phyloP scores from a whole-genome alignment of 371 early-diverging fungal species.

The Syncephalastrum monosporum region DNA sequence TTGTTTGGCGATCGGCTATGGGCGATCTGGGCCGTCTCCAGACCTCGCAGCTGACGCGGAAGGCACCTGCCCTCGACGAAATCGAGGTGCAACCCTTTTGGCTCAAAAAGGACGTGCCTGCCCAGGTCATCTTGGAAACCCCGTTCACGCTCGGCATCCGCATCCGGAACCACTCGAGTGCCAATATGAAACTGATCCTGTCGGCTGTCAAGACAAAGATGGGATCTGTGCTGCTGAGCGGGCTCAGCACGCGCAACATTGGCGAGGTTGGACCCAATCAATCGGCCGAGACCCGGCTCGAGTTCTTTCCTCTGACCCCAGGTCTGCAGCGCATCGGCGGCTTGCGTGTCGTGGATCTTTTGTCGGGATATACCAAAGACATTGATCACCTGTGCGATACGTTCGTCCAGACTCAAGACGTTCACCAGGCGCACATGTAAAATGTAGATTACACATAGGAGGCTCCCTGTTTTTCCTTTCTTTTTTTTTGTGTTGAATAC shows the following conservation, averaged over 20 bases:
- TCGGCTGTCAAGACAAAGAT: constrained; percentile 76
- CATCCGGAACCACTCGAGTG: constrained; percentile 53
- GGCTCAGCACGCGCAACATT: constrained; percentile 61
- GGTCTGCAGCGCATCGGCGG: constrained; percentile 88
- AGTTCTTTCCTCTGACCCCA: constrained; percentile 81
- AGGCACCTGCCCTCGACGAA: constrained; percentile 73
- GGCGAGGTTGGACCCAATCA: constrained; percentile 67
- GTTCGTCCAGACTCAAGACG: constrained; percentile 40
- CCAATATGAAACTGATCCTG: constrained; percentile 66
- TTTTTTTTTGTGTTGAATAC: not conserved
- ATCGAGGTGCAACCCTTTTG: constrained; percentile 70
- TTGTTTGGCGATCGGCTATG: constrained; percentile 86
- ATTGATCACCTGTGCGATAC: constrained; percentile 70
- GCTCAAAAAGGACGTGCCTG: constrained; percentile 25
- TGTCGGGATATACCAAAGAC: constrained; percentile 69
- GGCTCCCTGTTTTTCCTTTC: not conserved
- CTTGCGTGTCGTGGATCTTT: constrained; percentile 62
- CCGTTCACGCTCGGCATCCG: constrained; percentile 66
- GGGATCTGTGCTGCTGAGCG: constrained; percentile 80
- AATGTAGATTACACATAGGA: not conserved
- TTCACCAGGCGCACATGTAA: not conserved
- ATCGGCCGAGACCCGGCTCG: constrained; percentile 63
- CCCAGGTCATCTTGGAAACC: constrained; percentile 53
- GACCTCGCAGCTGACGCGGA: constrained; percentile 90
- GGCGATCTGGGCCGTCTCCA: constrained; percentile 90